Evolutionary conservation across 1,139 yeast species (phyloP), one percentile per base, ranked within the genome.

Genomic region (Taphrina confusa): DNA sequence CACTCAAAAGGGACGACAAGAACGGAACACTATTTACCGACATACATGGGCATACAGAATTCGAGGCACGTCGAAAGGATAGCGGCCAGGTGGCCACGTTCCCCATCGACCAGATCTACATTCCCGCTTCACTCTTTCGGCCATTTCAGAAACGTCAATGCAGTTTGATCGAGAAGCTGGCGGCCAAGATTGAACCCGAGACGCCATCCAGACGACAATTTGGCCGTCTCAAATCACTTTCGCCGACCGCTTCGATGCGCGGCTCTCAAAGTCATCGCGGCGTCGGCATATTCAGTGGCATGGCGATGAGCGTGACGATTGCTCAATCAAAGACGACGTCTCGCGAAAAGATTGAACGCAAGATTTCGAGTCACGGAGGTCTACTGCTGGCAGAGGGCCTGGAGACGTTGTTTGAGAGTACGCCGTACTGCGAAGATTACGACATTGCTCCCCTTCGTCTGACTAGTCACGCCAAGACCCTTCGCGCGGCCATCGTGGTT

Each of bases 401-500:
- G 12, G 39, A 39, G 11, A 31, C 39, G 11, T 23, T 57, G 22
- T 56, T 46, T 28, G 47, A 46, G 22, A 33, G 11, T 3, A 25
- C 42, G 12, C 52, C 52, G 18, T 51, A 36, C 47, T 51, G 39
- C 9, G 47, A 51, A 9, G 47, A 51, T 33, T 36, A 37, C 47
- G 57, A 51, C 30, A 39, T 51, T 30, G 57, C 47, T 2, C 46
- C 46, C 5, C 47, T 39, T 18, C 27, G 47, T 37, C 47, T 18
- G 14, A 37, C 25, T 9, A 8, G 37, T 3, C 23, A 8, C 12
- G 47, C 27, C 18, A 16, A 12, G 28, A n/a, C 33, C 4, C 25
- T 54, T 18, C 16, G 18, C 5, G 44, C 45, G 11, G 63, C 61
- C 28, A 44, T 30, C 31, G 56, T 61, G 31, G 30, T 61, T 16